Conservation (phyloP, 768 basidiomycete genomes). For the Calocybe cyanea region DNA sequence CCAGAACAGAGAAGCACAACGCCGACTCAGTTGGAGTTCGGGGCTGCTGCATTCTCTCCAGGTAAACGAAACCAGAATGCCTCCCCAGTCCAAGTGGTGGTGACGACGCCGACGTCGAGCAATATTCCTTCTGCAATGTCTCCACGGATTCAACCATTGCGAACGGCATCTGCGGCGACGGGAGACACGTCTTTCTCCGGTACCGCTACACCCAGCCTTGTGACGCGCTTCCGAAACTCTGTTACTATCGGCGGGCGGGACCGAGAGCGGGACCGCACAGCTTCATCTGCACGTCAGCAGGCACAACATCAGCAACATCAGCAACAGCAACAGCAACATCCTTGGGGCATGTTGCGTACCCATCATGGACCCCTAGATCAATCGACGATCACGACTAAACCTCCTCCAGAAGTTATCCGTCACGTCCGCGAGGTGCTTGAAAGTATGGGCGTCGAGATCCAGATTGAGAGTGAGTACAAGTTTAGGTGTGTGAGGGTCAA, state of each 20-base stretch:
- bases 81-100: constrained; percentile 35
- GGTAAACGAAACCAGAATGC: constrained; percentile 8
- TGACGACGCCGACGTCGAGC: constrained; percentile 33
- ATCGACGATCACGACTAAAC: constrained; percentile 77
- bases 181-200: constrained; percentile 33
- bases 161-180: constrained; percentile 42
- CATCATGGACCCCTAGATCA: constrained; percentile 94
- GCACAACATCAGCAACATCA: constrained; percentile 1
- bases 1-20: constrained; percentile 19
- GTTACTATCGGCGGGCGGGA: constrained; percentile 38
- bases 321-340: constrained; percentile 7
- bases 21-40: constrained; percentile 27
- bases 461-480: constrained; percentile 88
- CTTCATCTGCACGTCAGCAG: constrained; percentile 18
- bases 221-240: constrained; percentile 46
- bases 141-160: constrained; percentile 32
- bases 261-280: constrained; percentile 19
- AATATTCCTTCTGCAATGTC: constrained; percentile 20
- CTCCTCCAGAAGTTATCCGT: constrained; percentile 84
- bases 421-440: constrained; percentile 78
- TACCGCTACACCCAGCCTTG: constrained; percentile 35
- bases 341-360: constrained; percentile 58
- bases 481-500: constrained; percentile 81
- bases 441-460: constrained; percentile 88
- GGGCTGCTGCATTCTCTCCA: neutral